Conservation (phyloP, 2,329 filamentous ascomycete species). For the Aspergillaceae sp. region DNA sequence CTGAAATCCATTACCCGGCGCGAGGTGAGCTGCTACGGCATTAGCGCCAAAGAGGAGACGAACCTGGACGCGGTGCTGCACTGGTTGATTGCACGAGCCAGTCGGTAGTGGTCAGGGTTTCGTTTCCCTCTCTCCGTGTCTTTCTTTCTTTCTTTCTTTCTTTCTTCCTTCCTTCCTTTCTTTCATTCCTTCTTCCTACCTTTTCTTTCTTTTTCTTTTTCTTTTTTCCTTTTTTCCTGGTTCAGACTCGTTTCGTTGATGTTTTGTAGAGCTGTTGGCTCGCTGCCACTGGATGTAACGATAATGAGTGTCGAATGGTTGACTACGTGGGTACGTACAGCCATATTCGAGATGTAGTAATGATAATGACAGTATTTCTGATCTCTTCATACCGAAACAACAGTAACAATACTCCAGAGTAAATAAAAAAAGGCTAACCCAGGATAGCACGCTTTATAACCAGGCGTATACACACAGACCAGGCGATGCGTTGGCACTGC, state of each 20-base stretch:
- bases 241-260: too few species aligned
- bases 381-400: too few species aligned
- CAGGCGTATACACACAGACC: slow-evolving; percentile 17
- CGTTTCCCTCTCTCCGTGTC: too few species aligned
- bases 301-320: too few species aligned
- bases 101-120: slow-evolving; percentile 42
- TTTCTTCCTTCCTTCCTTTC: neutral
- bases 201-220: neutral
- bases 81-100: slow-evolving; percentile 88
- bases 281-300: slow-evolving; percentile 15
- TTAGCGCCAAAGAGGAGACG: slow-evolving; percentile 97
- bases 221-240: too few species aligned
- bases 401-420: too few species aligned
- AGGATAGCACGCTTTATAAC: too few species aligned
- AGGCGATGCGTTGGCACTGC: slow-evolving; percentile 23
- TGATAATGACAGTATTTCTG: too few species aligned
- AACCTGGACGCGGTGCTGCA: slow-evolving; percentile 95
- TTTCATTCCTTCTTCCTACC: neutral
- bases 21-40: slow-evolving; percentile 96
- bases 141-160: neutral
- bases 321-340: too few species aligned
- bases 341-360: too few species aligned
- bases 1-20: slow-evolving; percentile 81
- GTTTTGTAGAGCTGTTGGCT: slow-evolving; percentile 14
- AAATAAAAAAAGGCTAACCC: too few species aligned